These are phyloP conservation scores for Apiotrichum laibachii DNA, from an alignment of 1,284 basidiomycete species.

Conservation along the genomic window DNA sequence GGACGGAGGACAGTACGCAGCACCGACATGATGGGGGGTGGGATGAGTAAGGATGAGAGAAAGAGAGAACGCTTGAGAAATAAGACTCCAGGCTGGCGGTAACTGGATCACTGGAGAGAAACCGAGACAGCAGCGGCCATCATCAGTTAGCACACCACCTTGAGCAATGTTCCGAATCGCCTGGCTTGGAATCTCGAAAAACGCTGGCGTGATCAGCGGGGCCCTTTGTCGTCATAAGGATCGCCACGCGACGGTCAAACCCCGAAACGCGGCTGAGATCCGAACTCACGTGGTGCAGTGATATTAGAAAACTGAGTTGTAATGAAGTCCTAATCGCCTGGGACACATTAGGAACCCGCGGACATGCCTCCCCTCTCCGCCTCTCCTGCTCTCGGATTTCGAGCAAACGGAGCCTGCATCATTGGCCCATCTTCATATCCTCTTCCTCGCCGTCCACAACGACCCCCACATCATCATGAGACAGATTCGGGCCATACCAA, in stretches of 20 bases:
- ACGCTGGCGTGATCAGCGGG: background rate
- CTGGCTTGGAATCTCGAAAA: background rate
- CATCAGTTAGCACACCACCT: no score
- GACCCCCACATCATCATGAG: background rate
- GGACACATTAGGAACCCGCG: no score
- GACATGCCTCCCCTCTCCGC: background rate
- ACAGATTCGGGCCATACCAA: constrained; percentile 6
- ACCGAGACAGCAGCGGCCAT: no score
- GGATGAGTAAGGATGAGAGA: background rate
- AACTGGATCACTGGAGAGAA: no score
- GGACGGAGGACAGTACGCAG: constrained; percentile 19
- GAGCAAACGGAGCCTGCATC: background rate
- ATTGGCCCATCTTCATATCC: background rate
- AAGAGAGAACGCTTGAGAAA: background rate
- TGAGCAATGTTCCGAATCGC: no score
- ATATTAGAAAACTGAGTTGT: no score
- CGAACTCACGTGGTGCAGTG: no score
- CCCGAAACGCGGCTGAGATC: no score
- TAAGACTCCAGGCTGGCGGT: no score
- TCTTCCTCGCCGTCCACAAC: background rate
- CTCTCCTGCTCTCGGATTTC: background rate
- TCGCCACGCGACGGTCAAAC: no score
- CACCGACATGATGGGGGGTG: constrained; percentile 12
- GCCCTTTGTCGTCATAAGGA: background rate
- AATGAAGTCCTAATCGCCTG: no score